Base-by-base conservation (phyloP, 2,329 filamentous ascomycete genomes). In the Beauveria asiatica region DNA sequence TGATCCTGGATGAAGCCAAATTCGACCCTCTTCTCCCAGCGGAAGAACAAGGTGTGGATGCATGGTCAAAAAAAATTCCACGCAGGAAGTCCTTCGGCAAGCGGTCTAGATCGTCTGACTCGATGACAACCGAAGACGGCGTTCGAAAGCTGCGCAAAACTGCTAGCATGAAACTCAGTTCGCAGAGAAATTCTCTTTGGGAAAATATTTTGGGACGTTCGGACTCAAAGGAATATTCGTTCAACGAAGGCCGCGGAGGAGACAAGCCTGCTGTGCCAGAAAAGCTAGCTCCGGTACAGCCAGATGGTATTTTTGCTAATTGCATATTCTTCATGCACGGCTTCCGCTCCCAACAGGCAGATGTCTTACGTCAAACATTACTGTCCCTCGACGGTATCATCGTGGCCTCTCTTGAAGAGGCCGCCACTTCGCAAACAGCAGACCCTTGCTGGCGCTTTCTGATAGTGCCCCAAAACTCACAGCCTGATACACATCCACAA, bases 121-220 rank as follows among this genome's bases (percentile, higher is more conserved):
- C 73, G 0, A 74, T 73, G 3, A 71, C 73, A 13, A 68, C 71
- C 3, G 82, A 85, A 45, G 80, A 82, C 9, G 85, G 88, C 5
- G 84, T 84, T 63, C 83, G 92, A 65, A 97, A 97, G 75, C 75
- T 99, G 65, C 85, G 94, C 65, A 88, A 92, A 67, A 92, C 90
- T 6, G 89, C 92, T 23, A 97, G 92, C 72, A 86, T 88, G 69
- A 93, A 91, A 70, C 77, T 97, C 37, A 86, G 82, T 61, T 88
- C 81, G 54, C 92, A 97, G 68, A 88, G 86, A 65, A 86, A 92
- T 67, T 86, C 84, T 30, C 81, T 97, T n/a, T 97, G 93, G 93
- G 88, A 88, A 5, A 90, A 95, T 67, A 95, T 99, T 62, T 82
- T 94, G 25, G 85, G 85, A 10, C 66, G 59, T 70, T 66, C 73